phyloP scores from a whole-genome alignment of 192 early-diverging fungal species.

The Backusella parvicylindrica region DNA sequence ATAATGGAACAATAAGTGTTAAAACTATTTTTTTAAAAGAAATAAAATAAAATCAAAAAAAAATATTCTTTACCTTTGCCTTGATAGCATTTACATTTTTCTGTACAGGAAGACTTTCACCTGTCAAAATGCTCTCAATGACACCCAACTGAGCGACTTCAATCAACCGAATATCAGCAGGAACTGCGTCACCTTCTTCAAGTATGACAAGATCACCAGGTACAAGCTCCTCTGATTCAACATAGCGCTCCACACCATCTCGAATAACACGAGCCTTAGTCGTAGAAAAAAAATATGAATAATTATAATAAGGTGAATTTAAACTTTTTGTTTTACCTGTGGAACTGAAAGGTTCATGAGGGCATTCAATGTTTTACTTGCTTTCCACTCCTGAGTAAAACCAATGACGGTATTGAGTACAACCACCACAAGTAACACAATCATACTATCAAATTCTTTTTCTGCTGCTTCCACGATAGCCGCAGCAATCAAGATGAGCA shows the following conservation, averaged over 20 bases:
- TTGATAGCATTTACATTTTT: constrained; percentile 71
- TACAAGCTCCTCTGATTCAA: constrained; percentile 77
- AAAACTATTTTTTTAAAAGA: not conserved
- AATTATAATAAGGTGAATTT: not conserved
- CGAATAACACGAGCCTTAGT: constrained; percentile 78
- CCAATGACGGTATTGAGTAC: constrained; percentile 89
- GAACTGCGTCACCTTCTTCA: constrained; percentile 91
- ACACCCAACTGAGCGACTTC: constrained; percentile 70
- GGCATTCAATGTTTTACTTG: constrained; percentile 90
- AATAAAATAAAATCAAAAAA: not conserved
- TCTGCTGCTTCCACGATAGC: constrained; percentile 80
- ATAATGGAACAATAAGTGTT: not conserved
- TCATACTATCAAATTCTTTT: constrained; percentile 40
- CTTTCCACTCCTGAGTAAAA: constrained; percentile 93
- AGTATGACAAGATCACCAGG: constrained; percentile 90
- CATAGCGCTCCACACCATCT: constrained; percentile 64
- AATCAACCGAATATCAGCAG: constrained; percentile 82
- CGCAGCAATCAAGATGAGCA: constrained; percentile 80
- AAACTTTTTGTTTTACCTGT: constrained; percentile 24
- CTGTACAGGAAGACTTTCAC: constrained; percentile 66
- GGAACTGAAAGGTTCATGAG: constrained; percentile 83
- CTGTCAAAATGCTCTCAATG: constrained; percentile 81
- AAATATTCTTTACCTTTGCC: constrained; percentile 56
- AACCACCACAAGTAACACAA: constrained; percentile 77
- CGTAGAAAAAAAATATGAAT: not conserved